Conservation (phyloP, 129 eudicot species). For the Flaveria sonorensis region DNA sequence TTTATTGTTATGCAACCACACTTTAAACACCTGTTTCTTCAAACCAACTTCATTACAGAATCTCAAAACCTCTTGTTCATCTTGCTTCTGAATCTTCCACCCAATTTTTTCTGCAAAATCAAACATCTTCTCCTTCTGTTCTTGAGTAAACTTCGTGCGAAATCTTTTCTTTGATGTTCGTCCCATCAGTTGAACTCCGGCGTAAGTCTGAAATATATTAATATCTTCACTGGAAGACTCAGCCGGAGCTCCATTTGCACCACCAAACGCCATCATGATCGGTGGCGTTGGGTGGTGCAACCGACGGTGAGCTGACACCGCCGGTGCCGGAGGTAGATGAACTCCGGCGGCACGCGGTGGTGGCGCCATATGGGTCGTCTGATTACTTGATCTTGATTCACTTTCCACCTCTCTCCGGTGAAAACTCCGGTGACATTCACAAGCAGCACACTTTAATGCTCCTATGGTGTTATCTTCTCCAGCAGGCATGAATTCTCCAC, state of each 20-base stretch:
- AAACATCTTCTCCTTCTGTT: constrained; percentile 73
- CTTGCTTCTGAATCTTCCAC: constrained; percentile 84
- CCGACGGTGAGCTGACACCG: constrained; percentile 26
- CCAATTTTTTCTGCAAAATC: constrained; percentile 73
- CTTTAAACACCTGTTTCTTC: constrained; percentile 74
- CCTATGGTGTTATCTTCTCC: constrained; percentile 72
- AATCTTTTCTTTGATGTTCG: constrained; percentile 65
- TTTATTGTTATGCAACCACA: constrained; percentile 91
- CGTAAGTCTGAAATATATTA: constrained; percentile 43
- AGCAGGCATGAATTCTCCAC: constrained; percentile 90
- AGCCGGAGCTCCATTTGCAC: constrained; percentile 49
- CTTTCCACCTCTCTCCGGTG: constrained; percentile 71
- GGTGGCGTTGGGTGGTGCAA: constrained; percentile 46
- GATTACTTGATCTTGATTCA: constrained; percentile 29
- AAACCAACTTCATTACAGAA: constrained; percentile 64
- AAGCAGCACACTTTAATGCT: constrained; percentile 75
- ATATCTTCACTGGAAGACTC: constrained; percentile 90
- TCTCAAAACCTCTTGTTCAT: constrained; percentile 58
- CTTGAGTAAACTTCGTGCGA: constrained; percentile 68
- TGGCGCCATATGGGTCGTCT: constrained; percentile 12
- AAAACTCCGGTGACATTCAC: constrained; percentile 88
- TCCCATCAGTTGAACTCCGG: constrained; percentile 25
- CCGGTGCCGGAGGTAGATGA: constrained; percentile 29
- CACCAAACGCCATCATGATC: constrained; percentile 70
- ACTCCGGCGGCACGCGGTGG: constrained; percentile 23